phyloP scores from a whole-genome alignment of 805 yeast species.

The Saccharomyces mikatae region DNA sequence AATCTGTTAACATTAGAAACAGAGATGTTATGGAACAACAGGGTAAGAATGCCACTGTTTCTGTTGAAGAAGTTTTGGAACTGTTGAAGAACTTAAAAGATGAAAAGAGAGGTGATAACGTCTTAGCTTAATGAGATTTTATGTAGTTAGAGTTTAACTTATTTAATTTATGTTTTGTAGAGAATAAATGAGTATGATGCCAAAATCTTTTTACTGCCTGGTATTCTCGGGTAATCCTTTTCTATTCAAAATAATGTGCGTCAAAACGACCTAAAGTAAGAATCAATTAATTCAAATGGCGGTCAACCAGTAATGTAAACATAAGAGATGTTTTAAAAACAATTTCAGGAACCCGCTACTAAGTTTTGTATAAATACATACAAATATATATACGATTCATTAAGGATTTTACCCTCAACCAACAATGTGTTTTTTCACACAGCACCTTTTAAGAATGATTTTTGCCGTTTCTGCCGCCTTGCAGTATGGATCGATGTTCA shows the following conservation, averaged over 20 bases:
- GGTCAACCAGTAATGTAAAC: neutral
- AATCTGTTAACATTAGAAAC: slow-evolving; percentile 89
- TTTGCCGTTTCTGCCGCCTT: slow-evolving; percentile 11
- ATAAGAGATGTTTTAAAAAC: neutral
- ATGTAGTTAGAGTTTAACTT: slow-evolving; percentile 1
- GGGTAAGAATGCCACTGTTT: slow-evolving; percentile 80
- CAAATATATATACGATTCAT: neutral
- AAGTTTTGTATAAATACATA: neutral
- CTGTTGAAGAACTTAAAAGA: slow-evolving; percentile 63
- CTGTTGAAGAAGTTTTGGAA: slow-evolving; percentile 60
- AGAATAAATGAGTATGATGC: neutral
- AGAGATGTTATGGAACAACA: slow-evolving; percentile 91
- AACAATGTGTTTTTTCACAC: neutral
- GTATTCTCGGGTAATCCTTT: neutral
- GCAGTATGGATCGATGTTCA: slow-evolving; percentile 14
- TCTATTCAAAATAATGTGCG: neutral
- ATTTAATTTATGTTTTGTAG: neutral
- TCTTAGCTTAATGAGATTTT: slow-evolving; percentile 20
- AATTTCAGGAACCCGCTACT: neutral
- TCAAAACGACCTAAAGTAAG: neutral
- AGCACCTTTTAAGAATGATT: neutral
- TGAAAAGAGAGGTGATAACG: slow-evolving; percentile 68
- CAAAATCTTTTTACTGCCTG: neutral
- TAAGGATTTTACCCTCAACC: neutral
- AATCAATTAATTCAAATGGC: neutral